phyloP scores from a whole-genome alignment of 768 basidiomycete genomes.

The Tulasnella sp. region DNA sequence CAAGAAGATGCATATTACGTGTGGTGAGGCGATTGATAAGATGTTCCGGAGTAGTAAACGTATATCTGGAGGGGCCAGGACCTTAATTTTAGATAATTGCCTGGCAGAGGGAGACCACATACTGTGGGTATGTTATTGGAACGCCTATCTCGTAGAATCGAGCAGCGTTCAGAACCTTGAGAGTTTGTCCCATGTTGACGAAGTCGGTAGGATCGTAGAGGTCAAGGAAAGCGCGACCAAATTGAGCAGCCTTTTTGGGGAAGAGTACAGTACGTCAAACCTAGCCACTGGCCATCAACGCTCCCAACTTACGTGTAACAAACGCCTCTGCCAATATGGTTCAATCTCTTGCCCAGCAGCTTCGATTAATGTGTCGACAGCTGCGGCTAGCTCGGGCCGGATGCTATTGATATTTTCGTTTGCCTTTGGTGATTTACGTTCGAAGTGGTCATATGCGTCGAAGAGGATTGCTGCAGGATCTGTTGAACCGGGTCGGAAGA shows the following conservation, averaged over 20 bases:
- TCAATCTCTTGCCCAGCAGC: conserved; percentile 92
- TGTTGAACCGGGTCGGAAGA: conserved; percentile 89
- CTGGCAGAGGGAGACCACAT: conserved; percentile 34
- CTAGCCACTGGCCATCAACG: background rate
- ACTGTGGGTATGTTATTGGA: conserved; percentile 89
- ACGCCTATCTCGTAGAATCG: conserved; percentile 88
- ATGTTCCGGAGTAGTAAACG: conserved; percentile 67
- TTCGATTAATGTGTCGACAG: conserved; percentile 87
- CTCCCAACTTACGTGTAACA: conserved; percentile 58
- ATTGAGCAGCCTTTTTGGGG: conserved; percentile 75
- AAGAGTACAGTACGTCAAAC: background rate
- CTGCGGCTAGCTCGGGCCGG: conserved; percentile 71
- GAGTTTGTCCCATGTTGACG: conserved; percentile 80
- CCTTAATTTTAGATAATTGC: too few species aligned
- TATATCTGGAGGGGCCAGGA: conserved; percentile 53
- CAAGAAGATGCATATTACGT: conserved; percentile 83
- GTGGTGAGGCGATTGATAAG: conserved; percentile 77
- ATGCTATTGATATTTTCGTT: conserved; percentile 89
- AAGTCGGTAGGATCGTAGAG: conserved; percentile 88
- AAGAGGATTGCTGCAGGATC: conserved; percentile 86
- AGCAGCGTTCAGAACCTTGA: conserved; percentile 91
- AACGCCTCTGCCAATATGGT: conserved; percentile 75
- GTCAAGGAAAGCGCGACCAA: conserved; percentile 89
- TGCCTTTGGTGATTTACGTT: conserved; percentile 75
- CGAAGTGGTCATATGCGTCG: conserved; percentile 87